phyloP scores from a whole-genome alignment of 306 rosid genomes.

The Chamaecrista fasciculata region DNA sequence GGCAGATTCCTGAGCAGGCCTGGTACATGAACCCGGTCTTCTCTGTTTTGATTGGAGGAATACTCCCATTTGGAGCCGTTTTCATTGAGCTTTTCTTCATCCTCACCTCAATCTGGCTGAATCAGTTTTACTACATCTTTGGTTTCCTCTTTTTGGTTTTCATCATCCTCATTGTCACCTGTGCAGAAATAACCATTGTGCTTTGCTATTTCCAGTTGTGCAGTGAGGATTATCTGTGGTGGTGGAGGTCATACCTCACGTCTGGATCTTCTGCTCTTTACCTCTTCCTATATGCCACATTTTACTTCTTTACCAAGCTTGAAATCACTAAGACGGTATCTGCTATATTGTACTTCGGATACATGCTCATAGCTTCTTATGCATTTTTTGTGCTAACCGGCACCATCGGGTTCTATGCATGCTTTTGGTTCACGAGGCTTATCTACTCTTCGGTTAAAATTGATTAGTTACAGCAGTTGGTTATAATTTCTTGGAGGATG shows the following conservation, averaged over 20 bases:
- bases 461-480: conserved; percentile 47
- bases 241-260: conserved; percentile 98
- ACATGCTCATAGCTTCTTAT: conserved; percentile 92
- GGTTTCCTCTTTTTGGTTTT: conserved; percentile 98
- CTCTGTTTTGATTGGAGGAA: conserved; percentile 92
- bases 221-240: conserved; percentile 97
- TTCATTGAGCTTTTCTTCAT: conserved; percentile 98
- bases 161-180: conserved; percentile 79
- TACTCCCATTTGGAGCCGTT: conserved; percentile 96
- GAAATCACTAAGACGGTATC: conserved; percentile 95
- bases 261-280: conserved; percentile 93
- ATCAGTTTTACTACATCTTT: conserved; percentile 97
- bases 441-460: conserved; percentile 98
- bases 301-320: conserved; percentile 99
- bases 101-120: conserved; percentile 97
- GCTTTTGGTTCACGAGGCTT: conserved; percentile 97
- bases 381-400: conserved; percentile 96
- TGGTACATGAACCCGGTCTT: conserved; percentile 97
- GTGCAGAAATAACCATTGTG: conserved; percentile 92
- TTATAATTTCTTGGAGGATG: conserved; percentile 37
- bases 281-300: conserved; percentile 90
- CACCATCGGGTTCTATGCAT: conserved; percentile 91
- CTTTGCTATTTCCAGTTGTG: conserved; percentile 99
- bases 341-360: conserved; percentile 79
- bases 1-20: conserved; percentile 98